These are phyloP conservation scores for Quercus agrifolia DNA, from an alignment of 306 rosid species.

Conservation along the genomic window DNA sequence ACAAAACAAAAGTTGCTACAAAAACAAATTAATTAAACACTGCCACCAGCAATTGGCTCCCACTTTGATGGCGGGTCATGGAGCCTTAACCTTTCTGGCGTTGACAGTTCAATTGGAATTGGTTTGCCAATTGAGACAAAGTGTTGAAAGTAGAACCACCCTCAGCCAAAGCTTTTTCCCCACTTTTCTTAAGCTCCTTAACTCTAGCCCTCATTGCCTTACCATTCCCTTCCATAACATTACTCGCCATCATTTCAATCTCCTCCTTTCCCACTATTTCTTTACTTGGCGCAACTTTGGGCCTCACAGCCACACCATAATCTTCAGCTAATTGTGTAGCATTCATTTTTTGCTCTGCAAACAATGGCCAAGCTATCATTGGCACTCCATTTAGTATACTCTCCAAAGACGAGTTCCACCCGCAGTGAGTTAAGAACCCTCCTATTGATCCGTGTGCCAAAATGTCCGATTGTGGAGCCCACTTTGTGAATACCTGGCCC, in stretches of 20 bases:
- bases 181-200: neutral
- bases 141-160: slow-evolving; percentile 7
- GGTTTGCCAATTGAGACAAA: neutral
- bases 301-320: neutral
- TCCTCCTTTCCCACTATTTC: neutral
- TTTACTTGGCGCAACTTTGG: neutral
- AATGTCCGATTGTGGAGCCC: slow-evolving; percentile 6
- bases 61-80: neutral
- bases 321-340: neutral
- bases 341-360: slow-evolving; percentile 4
- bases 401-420: neutral
- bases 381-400: neutral
- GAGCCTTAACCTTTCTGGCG: neutral
- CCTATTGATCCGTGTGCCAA: neutral
- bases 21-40: too few relatives aligned
- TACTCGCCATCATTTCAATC: neutral
- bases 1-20: too few relatives aligned
- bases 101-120: neutral
- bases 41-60: too few relatives aligned
- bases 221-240: neutral
- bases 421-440: neutral
- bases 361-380: neutral
- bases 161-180: neutral
- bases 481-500: neutral
- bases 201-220: neutral